A percentile compares a stretch with the other conserved stretches of the same genome.
Evolutionary conservation across 2,329 filamentous ascomycete genomes (phyloP).

Genomic region (Conoideocrella luteorostrata): DNA sequence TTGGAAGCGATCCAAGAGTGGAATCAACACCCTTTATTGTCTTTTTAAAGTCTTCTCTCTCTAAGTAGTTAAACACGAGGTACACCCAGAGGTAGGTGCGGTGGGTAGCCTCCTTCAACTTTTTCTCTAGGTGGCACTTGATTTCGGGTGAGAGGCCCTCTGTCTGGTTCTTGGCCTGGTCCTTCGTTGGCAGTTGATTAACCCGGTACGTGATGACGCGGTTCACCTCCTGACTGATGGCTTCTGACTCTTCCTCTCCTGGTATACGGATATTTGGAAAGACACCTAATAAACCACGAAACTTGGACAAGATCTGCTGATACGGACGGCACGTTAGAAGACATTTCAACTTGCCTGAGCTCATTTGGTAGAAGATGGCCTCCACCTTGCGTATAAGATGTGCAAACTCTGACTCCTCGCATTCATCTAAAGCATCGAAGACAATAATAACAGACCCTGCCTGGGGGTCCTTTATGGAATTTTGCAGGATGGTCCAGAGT

Average conservation of each 20-base stretch:
- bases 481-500: not conserved
- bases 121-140: conserved; percentile 14
- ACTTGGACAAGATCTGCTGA: too few relatives aligned
- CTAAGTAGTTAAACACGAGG: conserved; percentile 26
- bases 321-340: too few relatives aligned
- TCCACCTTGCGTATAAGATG: too few relatives aligned
- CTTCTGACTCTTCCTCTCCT: too few relatives aligned
- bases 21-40: conserved; percentile 13
- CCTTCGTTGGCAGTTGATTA: conserved; percentile 13
- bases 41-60: conserved; percentile 16
- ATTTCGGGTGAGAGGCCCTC: conserved; percentile 11
- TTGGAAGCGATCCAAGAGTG: conserved; percentile 9
- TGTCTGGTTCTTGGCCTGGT: too few relatives aligned
- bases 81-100: conserved; percentile 33
- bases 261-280: too few relatives aligned
- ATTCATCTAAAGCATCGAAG: too few relatives aligned
- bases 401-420: not conserved
- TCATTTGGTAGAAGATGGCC: too few relatives aligned
- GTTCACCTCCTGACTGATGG: too few relatives aligned
- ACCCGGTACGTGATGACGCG: too few relatives aligned
- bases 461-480: not conserved
- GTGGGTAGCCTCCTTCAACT: conserved; percentile 15
- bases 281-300: too few relatives aligned
- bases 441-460: not conserved
- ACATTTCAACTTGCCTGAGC: too few relatives aligned